These are phyloP conservation scores for Claviceps monticola DNA, from an alignment of 2,329 filamentous ascomycete genomes.

Conservation along the genomic window DNA sequence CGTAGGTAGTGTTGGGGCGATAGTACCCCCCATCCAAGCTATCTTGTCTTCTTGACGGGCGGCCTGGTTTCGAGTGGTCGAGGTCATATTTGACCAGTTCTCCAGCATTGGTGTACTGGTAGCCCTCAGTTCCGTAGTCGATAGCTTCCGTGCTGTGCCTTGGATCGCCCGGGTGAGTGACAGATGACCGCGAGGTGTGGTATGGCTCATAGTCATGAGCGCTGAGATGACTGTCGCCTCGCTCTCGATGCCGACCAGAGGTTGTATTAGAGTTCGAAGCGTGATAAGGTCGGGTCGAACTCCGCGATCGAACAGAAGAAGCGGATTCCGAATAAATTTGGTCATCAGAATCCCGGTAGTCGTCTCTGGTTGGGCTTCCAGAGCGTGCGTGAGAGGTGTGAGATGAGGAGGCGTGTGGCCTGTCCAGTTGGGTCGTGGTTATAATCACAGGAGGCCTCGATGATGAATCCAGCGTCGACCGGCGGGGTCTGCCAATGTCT, in stretches of 20 bases:
- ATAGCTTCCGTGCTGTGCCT: slow-evolving; percentile 30
- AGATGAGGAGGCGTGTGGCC: slow-evolving; percentile 24
- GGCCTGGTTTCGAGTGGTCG: slow-evolving; percentile 32
- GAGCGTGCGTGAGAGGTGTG: slow-evolving; percentile 22
- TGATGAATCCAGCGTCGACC: slow-evolving; percentile 37
- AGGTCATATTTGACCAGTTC: slow-evolving; percentile 49
- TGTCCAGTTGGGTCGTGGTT: slow-evolving; percentile 35
- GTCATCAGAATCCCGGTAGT: slow-evolving; percentile 37
- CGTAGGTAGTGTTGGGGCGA: slow-evolving; percentile 40
- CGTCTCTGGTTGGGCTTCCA: slow-evolving; percentile 36
- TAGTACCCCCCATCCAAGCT: slow-evolving; percentile 42
- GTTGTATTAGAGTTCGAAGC: slow-evolving; percentile 38
- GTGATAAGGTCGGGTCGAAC: slow-evolving; percentile 33
- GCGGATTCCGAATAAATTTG: slow-evolving; percentile 44
- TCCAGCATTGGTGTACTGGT: slow-evolving; percentile 49
- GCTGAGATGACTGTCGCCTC: slow-evolving; percentile 28
- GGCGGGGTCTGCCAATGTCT: slow-evolving; percentile 34
- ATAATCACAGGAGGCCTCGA: slow-evolving; percentile 41
- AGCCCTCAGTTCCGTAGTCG: slow-evolving; percentile 45
- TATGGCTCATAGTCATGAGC: slow-evolving; percentile 30
- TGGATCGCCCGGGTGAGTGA: slow-evolving; percentile 29
- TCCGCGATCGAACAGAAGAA: slow-evolving; percentile 39
- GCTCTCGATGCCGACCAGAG: slow-evolving; percentile 34
- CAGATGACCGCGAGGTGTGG: slow-evolving; percentile 31
- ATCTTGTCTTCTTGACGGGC: slow-evolving; percentile 30